phyloP scores from a whole-genome alignment of 2,329 filamentous ascomycete species.

The Lasiodiplodia sp. region DNA sequence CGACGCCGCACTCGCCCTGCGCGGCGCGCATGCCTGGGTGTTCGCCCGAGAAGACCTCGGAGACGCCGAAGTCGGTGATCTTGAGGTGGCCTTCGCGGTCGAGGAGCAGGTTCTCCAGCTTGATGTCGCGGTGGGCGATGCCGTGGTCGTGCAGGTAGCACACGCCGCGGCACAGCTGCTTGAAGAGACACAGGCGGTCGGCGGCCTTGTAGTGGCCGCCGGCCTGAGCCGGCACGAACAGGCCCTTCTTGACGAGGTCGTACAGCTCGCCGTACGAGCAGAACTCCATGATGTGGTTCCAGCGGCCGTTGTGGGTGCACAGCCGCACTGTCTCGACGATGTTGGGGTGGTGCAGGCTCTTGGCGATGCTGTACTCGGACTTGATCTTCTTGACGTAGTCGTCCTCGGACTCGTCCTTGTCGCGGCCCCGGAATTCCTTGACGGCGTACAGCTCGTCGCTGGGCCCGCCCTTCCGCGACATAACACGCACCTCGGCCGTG shows the following conservation, averaged over 20 bases:
- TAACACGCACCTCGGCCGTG: conserved; percentile 81
- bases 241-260: conserved; percentile 68
- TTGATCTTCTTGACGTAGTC: conserved; percentile 91
- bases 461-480: conserved; percentile 70
- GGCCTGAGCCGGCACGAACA: conserved; percentile 37
- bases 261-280: conserved; percentile 84
- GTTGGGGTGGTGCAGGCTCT: conserved; percentile 85
- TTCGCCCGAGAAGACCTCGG: conserved; percentile 82
- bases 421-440: conserved; percentile 83
- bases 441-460: conserved; percentile 76
- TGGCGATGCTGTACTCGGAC: conserved; percentile 87
- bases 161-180: conserved; percentile 84
- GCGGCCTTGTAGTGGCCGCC: conserved; percentile 60
- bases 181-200: conserved; percentile 85
- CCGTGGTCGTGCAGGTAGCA: conserved; percentile 82
- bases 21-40: conserved; percentile 80
- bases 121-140: conserved; percentile 90
- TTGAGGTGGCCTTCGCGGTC: conserved; percentile 82
- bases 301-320: conserved; percentile 74
- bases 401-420: conserved; percentile 70
- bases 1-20: conserved; percentile 74
- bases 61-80: conserved; percentile 91
- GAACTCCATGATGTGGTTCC: conserved; percentile 95
- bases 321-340: conserved; percentile 82
- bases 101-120: conserved; percentile 85